Base-by-base conservation (phyloP, 305 asterid species). In the Euphrasia arctica region DNA sequence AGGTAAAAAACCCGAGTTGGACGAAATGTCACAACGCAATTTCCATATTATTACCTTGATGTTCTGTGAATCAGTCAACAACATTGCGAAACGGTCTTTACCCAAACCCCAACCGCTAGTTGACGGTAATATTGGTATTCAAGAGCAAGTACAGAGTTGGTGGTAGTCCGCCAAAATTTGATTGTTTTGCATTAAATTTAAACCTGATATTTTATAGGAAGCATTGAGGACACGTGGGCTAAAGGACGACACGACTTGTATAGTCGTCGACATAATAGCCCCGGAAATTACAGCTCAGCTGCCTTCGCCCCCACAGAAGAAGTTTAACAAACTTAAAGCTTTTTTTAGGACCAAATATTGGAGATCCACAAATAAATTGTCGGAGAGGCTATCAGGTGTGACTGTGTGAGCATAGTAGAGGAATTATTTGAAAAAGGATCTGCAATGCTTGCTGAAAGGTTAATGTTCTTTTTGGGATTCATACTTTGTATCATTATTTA, bases 71-170 rank as follows among this genome's bases (percentile, higher is more conserved):
- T 92, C 98, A 5, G 97, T 90, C 75, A 92, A 72, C 76, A 90
- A 58, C 98, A 92, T 92, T 2, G 90, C 62, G 2, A 92, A 58
- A 14, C 97, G 85, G 78, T 90, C 98, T 61, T 90, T 84, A 45
- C 97, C 97, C 73, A 92, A 56, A 32, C 98, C 98, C 97, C 97
- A 92, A 11, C 98, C 98, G 67, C 90, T 95, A 52, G 98, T 90
- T 36, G 98, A 97, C 63, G 96, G 95, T 48, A 92, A 76, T 39
- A 76, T 39, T 97, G 97, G 70, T 89, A 92, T 71, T 92, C 98
- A 68, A 89, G 98, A 64, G 97, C 93, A 0, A 0, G 82, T 83
- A 68, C 95, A 85, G 61, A 89, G n/a, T n/a, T n/a, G n/a, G n/a
- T n/a, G n/a, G n/a, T n/a, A n/a, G n/a, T n/a, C n/a, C n/a, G n/a